Percentiles rank a stretch among this genome's conserved stretches.
Conservation (phyloP, 2,329 filamentous ascomycete genomes). For the Cladosporium sphaerospermum region DNA sequence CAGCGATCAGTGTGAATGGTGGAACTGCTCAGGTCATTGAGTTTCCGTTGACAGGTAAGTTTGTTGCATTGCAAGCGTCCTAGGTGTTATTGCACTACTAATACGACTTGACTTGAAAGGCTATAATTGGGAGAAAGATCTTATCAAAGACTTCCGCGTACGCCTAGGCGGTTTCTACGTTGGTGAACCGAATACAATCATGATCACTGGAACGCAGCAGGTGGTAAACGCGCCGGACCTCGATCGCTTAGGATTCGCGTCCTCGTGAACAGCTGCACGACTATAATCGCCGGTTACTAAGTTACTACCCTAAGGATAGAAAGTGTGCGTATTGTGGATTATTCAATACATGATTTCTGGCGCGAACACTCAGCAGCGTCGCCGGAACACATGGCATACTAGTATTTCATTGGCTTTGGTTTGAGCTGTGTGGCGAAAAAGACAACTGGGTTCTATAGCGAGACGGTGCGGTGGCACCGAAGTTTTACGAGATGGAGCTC, state of each 20-base stretch:
- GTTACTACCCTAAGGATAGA: no score
- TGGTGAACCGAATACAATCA: constrained; percentile 21
- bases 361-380: no score
- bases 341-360: no score
- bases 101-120: constrained; percentile 16
- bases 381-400: no score
- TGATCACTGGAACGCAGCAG: constrained; percentile 19
- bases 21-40: constrained; percentile 30
- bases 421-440: no score
- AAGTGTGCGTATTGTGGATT: no score
- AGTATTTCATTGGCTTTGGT: no score
- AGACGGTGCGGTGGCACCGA: no score
- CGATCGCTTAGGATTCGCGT: constrained; percentile 21
- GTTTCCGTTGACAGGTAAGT: constrained; percentile 31
- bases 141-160: constrained; percentile 21
- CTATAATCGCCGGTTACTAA: no score
- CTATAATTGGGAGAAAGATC: constrained; percentile 34
- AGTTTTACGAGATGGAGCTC: no score
- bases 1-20: constrained; percentile 35
- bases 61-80: neutral
- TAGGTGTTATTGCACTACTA: neutral
- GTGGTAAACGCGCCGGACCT: constrained; percentile 24
- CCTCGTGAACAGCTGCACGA: no score
- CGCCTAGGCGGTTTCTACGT: constrained; percentile 23
- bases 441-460: no score